phyloP scores from a whole-genome alignment of 805 yeast genomes.

The Candida boidinii region DNA sequence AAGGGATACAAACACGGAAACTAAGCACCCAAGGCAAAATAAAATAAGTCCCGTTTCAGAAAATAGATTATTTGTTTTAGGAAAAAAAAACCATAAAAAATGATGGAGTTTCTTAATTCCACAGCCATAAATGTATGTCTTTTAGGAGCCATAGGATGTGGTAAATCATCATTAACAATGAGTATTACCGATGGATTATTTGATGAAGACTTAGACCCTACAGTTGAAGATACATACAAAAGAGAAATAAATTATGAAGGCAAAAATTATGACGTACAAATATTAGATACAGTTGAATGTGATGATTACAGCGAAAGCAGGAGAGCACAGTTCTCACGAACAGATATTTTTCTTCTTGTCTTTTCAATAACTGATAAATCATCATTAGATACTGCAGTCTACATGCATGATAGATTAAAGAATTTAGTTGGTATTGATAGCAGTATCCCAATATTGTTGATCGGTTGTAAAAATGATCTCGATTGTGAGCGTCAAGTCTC shows the following conservation, averaged over 20 bases:
- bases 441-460: slow-evolving; percentile 31
- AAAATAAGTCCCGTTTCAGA: too few relatives aligned
- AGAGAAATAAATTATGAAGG: slow-evolving; percentile 22
- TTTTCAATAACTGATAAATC: slow-evolving; percentile 42
- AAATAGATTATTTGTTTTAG: too few relatives aligned
- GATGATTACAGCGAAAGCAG: slow-evolving; percentile 34
- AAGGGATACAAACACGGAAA: too few relatives aligned
- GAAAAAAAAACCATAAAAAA: background rate
- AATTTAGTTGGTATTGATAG: slow-evolving; percentile 45
- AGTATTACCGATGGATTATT: slow-evolving; percentile 16
- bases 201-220: slow-evolving; percentile 15
- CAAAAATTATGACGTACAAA: slow-evolving; percentile 31
- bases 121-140: too few relatives aligned
- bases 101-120: too few relatives aligned
- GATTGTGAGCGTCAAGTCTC: slow-evolving; percentile 71
- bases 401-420: slow-evolving; percentile 54
- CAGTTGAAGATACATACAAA: slow-evolving; percentile 21
- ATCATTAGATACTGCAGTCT: slow-evolving; percentile 28
- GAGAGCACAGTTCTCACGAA: slow-evolving; percentile 14
- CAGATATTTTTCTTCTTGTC: slow-evolving; percentile 43
- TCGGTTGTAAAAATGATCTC: slow-evolving; percentile 72
- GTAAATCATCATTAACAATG: slow-evolving; percentile 22
- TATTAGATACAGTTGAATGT: slow-evolving; percentile 86
- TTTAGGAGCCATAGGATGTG: slow-evolving; percentile 22
- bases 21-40: too few relatives aligned